phyloP scores from a whole-genome alignment of 768 basidiomycete species.

The Nidularia sp. region DNA sequence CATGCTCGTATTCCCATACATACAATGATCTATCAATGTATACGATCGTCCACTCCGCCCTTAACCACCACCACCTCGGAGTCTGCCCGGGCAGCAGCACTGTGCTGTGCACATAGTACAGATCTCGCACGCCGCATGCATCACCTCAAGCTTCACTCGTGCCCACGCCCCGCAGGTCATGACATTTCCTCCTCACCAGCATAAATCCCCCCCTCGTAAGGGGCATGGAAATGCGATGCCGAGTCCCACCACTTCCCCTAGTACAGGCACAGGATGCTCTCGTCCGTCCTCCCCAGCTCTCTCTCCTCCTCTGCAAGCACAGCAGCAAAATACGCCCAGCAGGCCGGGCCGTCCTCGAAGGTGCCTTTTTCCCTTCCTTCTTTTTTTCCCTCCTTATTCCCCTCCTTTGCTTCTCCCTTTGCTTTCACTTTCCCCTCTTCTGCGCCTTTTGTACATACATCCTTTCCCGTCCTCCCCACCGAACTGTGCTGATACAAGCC shows the following conservation, averaged over 20 bases:
- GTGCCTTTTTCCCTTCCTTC: slow-evolving; percentile 8
- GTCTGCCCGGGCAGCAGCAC: no score
- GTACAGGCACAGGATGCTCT: slow-evolving; percentile 19
- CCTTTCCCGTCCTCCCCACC: neutral
- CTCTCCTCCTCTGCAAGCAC: slow-evolving; percentile 15
- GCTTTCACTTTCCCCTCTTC: no score
- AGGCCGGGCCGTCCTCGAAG: slow-evolving; percentile 17
- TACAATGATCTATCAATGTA: no score
- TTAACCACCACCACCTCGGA: no score
- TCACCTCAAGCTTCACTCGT: slow-evolving; percentile 32
- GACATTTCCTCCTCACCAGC: no score
- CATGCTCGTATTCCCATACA: no score
- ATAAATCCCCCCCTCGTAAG: no score
- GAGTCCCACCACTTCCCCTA: no score
- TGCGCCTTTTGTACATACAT: neutral
- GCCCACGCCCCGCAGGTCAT: no score
- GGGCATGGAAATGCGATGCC: no score
- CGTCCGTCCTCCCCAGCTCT: slow-evolving; percentile 29
- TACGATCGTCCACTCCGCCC: no score
- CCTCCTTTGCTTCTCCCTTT: neutral
- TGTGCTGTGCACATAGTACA: neutral
- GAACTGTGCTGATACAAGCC: neutral
- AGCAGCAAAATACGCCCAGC: slow-evolving; percentile 19
- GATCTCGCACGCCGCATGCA: slow-evolving; percentile 26
- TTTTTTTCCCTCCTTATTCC: neutral